Percentiles rank a stretch among this genome's conserved stretches.
Evolutionary conservation across 495 filamentous ascomycete genomes (phyloP).

Genomic region (Chaetomium tenue): DNA sequence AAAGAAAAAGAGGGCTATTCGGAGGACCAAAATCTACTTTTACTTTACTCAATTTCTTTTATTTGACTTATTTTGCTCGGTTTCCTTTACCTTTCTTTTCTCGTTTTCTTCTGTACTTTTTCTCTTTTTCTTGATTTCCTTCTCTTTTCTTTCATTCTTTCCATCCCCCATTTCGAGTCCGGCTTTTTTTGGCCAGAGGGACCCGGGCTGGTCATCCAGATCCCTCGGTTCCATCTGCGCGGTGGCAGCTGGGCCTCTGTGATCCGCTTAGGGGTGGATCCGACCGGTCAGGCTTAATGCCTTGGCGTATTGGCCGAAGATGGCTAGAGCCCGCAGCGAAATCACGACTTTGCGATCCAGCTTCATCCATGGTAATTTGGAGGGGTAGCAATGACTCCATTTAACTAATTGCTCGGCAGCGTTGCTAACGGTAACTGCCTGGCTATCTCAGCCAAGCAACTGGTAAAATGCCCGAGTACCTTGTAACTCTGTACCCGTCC

Average conservation of each 20-base stretch:
- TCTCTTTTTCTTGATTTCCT: too few species aligned
- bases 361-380: constrained; percentile 15
- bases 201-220: constrained; percentile 19
- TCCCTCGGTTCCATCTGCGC: constrained; percentile 29
- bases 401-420: neutral
- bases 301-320: constrained; percentile 23
- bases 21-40: too few species aligned
- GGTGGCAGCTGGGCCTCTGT: constrained; percentile 27
- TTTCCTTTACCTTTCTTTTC: too few species aligned
- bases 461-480: neutral
- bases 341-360: constrained; percentile 7
- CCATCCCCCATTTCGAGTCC: too few species aligned
- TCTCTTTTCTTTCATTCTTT: too few species aligned
- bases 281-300: constrained; percentile 21
- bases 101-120: too few species aligned
- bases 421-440: neutral
- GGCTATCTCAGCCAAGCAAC: neutral
- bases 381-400: neutral
- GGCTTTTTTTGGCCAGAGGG: too few species aligned
- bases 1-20: too few species aligned
- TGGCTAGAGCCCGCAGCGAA: constrained; percentile 9
- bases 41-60: too few species aligned
- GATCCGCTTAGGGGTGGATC: constrained; percentile 23
- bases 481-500: neutral
- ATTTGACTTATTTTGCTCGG: too few species aligned